Conservation (phyloP, 495 filamentous ascomycete genomes). For the Penicillium cataractarum region DNA sequence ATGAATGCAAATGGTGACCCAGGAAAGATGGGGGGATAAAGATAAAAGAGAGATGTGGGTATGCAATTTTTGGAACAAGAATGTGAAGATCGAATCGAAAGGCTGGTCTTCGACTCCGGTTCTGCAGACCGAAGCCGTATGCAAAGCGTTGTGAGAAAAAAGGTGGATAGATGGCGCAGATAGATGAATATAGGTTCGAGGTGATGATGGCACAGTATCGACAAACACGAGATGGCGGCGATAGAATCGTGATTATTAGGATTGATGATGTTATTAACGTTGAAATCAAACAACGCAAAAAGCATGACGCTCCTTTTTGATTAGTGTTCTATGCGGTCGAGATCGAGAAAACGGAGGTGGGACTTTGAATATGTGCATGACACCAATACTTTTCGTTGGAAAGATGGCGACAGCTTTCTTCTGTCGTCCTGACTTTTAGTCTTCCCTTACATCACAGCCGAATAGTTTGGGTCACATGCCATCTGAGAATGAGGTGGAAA, state of each 20-base stretch:
- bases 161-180: conserved; percentile 16
- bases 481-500: conserved; percentile 42
- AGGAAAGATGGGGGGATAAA: conserved; percentile 34
- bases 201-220: conserved; percentile 13
- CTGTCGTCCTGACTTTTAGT: conserved; percentile 6
- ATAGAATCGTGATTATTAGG: conserved; percentile 6
- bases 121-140: conserved; percentile 32
- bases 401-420: conserved; percentile 21
- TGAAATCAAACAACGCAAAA: conserved; percentile 21
- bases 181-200: conserved; percentile 16
- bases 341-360: conserved; percentile 14
- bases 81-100: conserved; percentile 22
- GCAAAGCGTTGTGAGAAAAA: conserved; percentile 27
- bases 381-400: conserved; percentile 28
- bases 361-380: conserved; percentile 31
- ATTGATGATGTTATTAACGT: conserved; percentile 26
- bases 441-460: conserved; percentile 30
- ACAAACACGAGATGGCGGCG: conserved; percentile 11
- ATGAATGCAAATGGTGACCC: conserved; percentile 46
- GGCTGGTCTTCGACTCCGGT: conserved; percentile 32
- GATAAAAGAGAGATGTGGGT: conserved; percentile 37
- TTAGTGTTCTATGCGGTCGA: conserved; percentile 21
- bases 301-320: conserved; percentile 23
- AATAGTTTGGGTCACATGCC: conserved; percentile 41
- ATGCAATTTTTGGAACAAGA: conserved; percentile 49